Conservation (phyloP, 2,329 filamentous ascomycete genomes). For the Fusarium nodosum region DNA sequence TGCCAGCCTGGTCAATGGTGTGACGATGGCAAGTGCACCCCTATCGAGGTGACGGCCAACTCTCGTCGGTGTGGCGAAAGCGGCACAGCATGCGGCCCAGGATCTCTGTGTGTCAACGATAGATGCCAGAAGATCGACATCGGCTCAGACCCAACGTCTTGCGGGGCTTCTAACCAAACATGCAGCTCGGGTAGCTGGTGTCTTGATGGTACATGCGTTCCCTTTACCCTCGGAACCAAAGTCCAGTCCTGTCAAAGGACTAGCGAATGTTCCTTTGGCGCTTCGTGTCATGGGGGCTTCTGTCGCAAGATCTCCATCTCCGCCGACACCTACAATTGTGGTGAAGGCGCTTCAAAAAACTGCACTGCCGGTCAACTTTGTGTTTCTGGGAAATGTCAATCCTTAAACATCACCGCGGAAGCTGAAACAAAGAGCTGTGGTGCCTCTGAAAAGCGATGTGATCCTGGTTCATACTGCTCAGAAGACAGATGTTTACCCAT, state of each 20-base stretch:
- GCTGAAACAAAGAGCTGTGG: slow-evolving; percentile 16
- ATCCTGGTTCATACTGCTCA: slow-evolving; percentile 29
- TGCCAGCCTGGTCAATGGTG: slow-evolving; percentile 40
- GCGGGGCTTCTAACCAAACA: slow-evolving; percentile 20
- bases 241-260: slow-evolving; percentile 30
- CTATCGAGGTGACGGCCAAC: slow-evolving; percentile 34
- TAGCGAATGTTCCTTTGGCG: slow-evolving; percentile 22
- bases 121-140: slow-evolving; percentile 34
- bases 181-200: slow-evolving; percentile 42
- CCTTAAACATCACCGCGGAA: slow-evolving; percentile 18
- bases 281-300: slow-evolving; percentile 14
- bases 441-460: slow-evolving; percentile 4
- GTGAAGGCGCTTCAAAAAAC: slow-evolving; percentile 6
- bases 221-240: slow-evolving; percentile 37
- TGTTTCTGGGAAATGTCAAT: slow-evolving; percentile 24
- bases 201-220: slow-evolving; percentile 36
- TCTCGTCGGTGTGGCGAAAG: slow-evolving; percentile 25
- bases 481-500: slow-evolving; percentile 18
- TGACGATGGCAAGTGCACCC: slow-evolving; percentile 22
- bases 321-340: slow-evolving; percentile 31
- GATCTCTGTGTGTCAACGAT: slow-evolving; percentile 37
- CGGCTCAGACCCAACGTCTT: slow-evolving; percentile 32
- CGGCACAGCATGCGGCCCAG: slow-evolving; percentile 12
- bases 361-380: slow-evolving; percentile 34
- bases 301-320: slow-evolving; percentile 34